A percentile compares a stretch with the other conserved stretches of the same genome.
Conservation (phyloP, 2,329 filamentous ascomycete species). For the Beauveria varroae region DNA sequence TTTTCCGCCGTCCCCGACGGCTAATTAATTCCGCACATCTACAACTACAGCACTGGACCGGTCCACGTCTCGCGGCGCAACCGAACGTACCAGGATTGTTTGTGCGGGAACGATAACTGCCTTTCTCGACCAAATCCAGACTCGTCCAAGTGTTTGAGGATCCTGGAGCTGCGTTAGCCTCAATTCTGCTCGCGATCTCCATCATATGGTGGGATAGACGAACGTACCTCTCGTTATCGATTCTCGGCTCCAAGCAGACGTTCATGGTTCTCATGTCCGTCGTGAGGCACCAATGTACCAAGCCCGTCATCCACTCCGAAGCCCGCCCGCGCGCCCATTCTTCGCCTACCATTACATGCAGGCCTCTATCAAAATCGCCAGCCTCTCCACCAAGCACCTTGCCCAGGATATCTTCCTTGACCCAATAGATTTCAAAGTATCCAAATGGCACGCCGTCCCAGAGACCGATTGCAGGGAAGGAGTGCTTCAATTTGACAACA, state of each 20-base stretch:
- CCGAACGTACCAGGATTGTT: slow-evolving; percentile 81
- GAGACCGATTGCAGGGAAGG: slow-evolving; percentile 83
- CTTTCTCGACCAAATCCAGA: slow-evolving; percentile 80
- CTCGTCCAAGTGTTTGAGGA: slow-evolving; percentile 55
- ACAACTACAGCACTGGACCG: slow-evolving; percentile 48
- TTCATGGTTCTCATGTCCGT: slow-evolving; percentile 74
- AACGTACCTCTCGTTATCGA: slow-evolving; percentile 80
- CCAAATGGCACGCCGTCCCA: slow-evolving; percentile 96
- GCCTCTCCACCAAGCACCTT: slow-evolving; percentile 57
- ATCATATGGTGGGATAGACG: not conserved
- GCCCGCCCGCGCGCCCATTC: slow-evolving; percentile 85
- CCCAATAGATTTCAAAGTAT: slow-evolving; percentile 98
- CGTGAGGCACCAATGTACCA: slow-evolving; percentile 81
- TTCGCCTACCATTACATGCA: slow-evolving; percentile 87
- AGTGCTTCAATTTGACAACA: slow-evolving; percentile 61
- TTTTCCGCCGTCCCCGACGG: not conserved
- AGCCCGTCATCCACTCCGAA: slow-evolving; percentile 69
- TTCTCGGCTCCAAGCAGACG: slow-evolving; percentile 78
- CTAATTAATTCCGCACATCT: not conserved
- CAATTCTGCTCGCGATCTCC: not conserved
- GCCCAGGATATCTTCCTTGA: slow-evolving; percentile 80
- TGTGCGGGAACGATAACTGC: slow-evolving; percentile 83
- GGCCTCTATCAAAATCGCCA: slow-evolving; percentile 76
- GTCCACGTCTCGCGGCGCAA: slow-evolving; percentile 75
- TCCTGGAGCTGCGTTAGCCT: slow-evolving; percentile 20